Evolutionary conservation across 441 rosid genomes (phyloP).

Genomic region (Populus tomentosa): DNA sequence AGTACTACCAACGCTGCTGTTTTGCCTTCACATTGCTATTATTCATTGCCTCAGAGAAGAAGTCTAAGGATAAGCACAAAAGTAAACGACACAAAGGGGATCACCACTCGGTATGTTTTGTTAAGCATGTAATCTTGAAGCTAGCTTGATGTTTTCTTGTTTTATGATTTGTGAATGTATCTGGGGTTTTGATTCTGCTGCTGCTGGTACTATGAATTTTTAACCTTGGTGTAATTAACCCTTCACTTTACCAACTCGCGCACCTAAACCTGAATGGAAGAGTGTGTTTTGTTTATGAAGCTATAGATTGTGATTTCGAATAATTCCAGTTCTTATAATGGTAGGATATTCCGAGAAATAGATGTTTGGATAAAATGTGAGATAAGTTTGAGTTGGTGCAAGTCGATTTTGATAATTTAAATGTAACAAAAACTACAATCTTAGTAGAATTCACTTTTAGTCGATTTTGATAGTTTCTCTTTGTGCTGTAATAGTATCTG

Average conservation of each 20-base stretch:
- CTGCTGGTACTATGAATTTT: not conserved
- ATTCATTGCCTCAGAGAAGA: slow-evolving; percentile 54
- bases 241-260: not conserved
- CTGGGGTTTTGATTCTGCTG: not conserved
- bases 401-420: too few relatives aligned
- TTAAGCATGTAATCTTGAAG: slow-evolving; percentile 7
- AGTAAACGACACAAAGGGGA: slow-evolving; percentile 47
- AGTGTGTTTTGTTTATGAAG: not conserved
- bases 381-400: not conserved
- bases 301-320: not conserved
- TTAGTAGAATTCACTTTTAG: too few relatives aligned
- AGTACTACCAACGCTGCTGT: not conserved
- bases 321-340: not conserved
- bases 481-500: not conserved
- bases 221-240: too few relatives aligned
- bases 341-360: not conserved
- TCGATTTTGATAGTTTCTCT: too few relatives aligned
- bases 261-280: not conserved
- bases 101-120: slow-evolving; percentile 37
- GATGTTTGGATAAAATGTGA: not conserved
- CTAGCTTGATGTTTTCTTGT: slow-evolving; percentile 3
- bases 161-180: not conserved
- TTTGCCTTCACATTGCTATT: not conserved
- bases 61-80: slow-evolving; percentile 59
- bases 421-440: too few relatives aligned